Evolutionary conservation across 805 yeast genomes (phyloP).

Genomic region (Sporopachydermia lactativora): DNA sequence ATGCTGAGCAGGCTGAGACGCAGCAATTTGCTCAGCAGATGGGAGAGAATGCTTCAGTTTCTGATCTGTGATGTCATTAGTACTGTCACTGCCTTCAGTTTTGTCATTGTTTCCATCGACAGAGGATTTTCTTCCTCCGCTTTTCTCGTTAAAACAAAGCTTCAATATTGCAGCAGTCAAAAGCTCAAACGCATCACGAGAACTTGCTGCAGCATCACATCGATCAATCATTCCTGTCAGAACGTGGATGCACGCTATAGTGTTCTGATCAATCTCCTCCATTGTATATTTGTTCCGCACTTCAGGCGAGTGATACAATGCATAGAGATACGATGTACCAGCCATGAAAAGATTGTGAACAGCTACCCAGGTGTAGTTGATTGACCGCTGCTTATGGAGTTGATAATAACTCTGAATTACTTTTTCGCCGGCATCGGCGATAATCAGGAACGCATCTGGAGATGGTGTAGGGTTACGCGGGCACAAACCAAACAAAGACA

Average conservation of each 20-base stretch:
- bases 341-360: constrained; percentile 84
- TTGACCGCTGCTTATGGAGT: constrained; percentile 37
- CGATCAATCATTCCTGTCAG: constrained; percentile 46
- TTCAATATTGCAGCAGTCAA: constrained; percentile 58
- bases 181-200: constrained; percentile 59
- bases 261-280: constrained; percentile 34
- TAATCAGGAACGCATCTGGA: constrained; percentile 36
- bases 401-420: constrained; percentile 50
- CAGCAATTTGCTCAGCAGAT: background rate
- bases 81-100: background rate
- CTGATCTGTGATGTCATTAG: background rate
- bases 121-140: constrained; percentile 9
- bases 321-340: constrained; percentile 70
- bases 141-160: constrained; percentile 22
- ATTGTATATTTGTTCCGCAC: constrained; percentile 31
- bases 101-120: background rate
- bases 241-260: constrained; percentile 33
- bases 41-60: background rate
- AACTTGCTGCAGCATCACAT: constrained; percentile 67
- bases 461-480: constrained; percentile 50
- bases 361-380: constrained; percentile 89
- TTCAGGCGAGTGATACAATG: constrained; percentile 55
- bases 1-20: background rate
- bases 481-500: constrained; percentile 62
- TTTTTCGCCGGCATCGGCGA: constrained; percentile 51